phyloP scores from a whole-genome alignment of 148 eudicot genomes.

The Pouteria glomerata region DNA sequence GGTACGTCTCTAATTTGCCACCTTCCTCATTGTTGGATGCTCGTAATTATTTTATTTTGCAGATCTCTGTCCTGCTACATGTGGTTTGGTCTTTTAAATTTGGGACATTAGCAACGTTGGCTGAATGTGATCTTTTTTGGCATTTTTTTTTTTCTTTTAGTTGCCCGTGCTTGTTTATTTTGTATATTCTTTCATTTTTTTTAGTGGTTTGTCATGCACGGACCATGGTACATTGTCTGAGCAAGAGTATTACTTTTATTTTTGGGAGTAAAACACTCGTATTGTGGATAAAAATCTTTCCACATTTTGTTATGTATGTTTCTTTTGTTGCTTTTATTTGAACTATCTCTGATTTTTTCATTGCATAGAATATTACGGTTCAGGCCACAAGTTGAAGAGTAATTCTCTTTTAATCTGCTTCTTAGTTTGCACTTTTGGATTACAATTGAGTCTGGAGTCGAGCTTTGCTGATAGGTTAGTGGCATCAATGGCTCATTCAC shows the following conservation, averaged over 20 bases:
- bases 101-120: neutral
- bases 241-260: neutral
- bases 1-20: conserved; percentile 32
- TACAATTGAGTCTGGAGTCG: too few species aligned
- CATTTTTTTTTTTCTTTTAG: neutral
- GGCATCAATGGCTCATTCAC: neutral
- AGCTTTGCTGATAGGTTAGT: neutral
- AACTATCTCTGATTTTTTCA: neutral
- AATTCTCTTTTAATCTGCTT: neutral
- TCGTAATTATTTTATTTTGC: neutral
- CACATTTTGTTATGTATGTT: neutral
- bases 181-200: neutral
- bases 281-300: neutral
- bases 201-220: neutral
- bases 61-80: neutral
- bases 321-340: neutral
- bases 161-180: neutral
- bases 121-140: neutral
- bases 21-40: neutral
- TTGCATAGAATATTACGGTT: neutral
- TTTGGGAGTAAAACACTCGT: neutral
- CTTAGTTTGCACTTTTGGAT: neutral
- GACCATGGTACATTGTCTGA: neutral
- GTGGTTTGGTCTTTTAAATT: neutral
- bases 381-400: neutral